Percentiles rank a stretch among this genome's conserved stretches.
phyloP scores from a whole-genome alignment of 768 basidiomycete genomes.

The Kwoniella sp. region DNA sequence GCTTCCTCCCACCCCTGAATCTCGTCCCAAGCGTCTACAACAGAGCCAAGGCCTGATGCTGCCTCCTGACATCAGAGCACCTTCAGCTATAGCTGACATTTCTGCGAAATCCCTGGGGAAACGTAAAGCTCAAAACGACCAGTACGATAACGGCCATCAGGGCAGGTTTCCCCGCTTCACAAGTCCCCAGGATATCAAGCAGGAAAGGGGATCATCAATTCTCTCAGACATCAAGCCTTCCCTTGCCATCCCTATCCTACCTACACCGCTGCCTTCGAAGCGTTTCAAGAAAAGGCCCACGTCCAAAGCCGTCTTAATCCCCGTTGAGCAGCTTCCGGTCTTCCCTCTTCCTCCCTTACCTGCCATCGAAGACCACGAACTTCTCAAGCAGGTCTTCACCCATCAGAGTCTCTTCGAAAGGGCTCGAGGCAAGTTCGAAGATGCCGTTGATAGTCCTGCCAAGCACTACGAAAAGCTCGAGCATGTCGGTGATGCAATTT shows the following conservation, averaged over 20 bases:
- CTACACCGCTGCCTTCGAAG: conserved; percentile 44
- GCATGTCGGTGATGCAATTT: conserved; percentile 51
- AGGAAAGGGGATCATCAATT: background rate
- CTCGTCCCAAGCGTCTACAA: background rate
- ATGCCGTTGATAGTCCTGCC: conserved; percentile 34
- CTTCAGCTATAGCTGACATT: too few relatives aligned
- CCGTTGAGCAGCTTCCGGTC: conserved; percentile 47
- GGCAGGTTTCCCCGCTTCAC: background rate
- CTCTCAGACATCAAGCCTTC: conserved; percentile 10
- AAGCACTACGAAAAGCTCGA: conserved; percentile 53
- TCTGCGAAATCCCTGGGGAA: background rate
- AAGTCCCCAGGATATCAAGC: too few relatives aligned
- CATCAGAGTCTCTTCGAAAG: conserved; percentile 41
- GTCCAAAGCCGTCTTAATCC: conserved; percentile 40
- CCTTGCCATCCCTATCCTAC: conserved; percentile 29
- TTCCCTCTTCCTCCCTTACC: conserved; percentile 51
- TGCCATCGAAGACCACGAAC: conserved; percentile 30
- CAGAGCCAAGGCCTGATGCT: background rate
- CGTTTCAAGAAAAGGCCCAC: conserved; percentile 38
- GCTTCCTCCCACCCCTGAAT: background rate
- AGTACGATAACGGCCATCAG: background rate
- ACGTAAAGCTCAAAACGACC: background rate
- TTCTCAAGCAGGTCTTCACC: conserved; percentile 45
- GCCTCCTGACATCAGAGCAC: too few relatives aligned
- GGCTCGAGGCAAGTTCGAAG: conserved; percentile 40